Evolutionary conservation across 2,329 filamentous ascomycete species (phyloP), one percentile per base, ranked within the genome.

Genomic region (Ophiostoma sp.): DNA sequence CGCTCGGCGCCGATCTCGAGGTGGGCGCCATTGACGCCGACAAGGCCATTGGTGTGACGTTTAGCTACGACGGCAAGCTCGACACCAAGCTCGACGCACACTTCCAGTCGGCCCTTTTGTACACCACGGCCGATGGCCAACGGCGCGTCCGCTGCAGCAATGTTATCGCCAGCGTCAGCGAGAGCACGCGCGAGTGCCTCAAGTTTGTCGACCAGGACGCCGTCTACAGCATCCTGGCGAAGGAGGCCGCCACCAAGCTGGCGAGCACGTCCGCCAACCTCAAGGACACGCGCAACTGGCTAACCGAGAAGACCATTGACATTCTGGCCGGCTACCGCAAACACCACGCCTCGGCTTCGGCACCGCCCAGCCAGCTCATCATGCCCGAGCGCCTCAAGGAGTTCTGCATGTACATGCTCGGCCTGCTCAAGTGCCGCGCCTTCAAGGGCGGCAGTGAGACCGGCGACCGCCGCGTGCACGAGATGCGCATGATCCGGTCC

Each of bases 141-240:
- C 91, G 96, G 68, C 89, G 96, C 71, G 96, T 99, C 68, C 88
- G 96, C 74, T 99, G 96, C 83, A 93, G 91, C 80, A 99, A 99
- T 80, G 87, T 97, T 33, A 95, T 99, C 73, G 95, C 96, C 1
- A 95, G 93, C 73, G 94, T 98, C 52, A 97, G 92, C 76, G 94
- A 98, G 77, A 91, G 90, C 72, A 91, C 93, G 15, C 89, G 93
- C 75, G 94, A 97, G 75, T 89, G 87, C 78, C 93, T 98, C 89
- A 96, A 95, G 79, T 96, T 94, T 80, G 91, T 98, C 55, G 96
- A 99, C 80, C 95, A 99, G 81, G 96, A 99, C 81, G 95, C 96
- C 7, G 93, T 99, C 31, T 89, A 95, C 74, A 89, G 90, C 50
- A 89, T 98, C 73, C 89, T 99, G 74, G 94, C 95, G 63, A 98